phyloP scores from a whole-genome alignment of 1,139 yeast genomes.

The Kazachstania sp. region DNA sequence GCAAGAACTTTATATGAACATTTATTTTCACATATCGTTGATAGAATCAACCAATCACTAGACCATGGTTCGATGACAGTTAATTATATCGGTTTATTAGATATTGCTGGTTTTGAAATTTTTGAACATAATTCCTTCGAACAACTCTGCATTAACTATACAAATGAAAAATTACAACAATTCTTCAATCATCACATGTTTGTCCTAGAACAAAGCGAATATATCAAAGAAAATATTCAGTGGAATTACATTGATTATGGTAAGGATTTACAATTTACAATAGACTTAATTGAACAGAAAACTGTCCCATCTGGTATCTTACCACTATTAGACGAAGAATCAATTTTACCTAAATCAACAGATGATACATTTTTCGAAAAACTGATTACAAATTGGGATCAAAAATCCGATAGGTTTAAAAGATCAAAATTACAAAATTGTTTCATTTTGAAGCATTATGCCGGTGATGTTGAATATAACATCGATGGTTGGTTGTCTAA shows the following conservation, averaged over 20 bases:
- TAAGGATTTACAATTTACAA: constrained; percentile 90
- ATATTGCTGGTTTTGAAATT: constrained; percentile 96
- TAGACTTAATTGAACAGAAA: constrained; percentile 74
- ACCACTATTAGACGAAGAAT: constrained; percentile 86
- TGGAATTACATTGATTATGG: constrained; percentile 98
- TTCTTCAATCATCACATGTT: constrained; percentile 97
- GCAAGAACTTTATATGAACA: constrained; percentile 83
- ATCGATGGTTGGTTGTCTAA: constrained; percentile 92
- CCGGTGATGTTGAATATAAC: constrained; percentile 88
- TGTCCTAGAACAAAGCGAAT: constrained; percentile 93
- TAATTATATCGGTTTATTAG: constrained; percentile 84
- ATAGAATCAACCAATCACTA: constrained; percentile 65
- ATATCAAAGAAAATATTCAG: constrained; percentile 82
- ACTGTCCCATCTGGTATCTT: constrained; percentile 74
- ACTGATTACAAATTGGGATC: constrained; percentile 57
- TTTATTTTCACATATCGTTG: constrained; percentile 69
- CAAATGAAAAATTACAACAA: constrained; percentile 93
- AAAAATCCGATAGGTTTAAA: constrained; percentile 49
- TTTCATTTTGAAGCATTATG: constrained; percentile 83
- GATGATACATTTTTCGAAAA: constrained; percentile 81
- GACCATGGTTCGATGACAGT: constrained; percentile 36
- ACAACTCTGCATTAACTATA: constrained; percentile 91
- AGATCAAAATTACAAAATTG: constrained; percentile 64
- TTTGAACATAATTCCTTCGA: constrained; percentile 88
- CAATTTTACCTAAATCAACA: constrained; percentile 85